Conservation (phyloP, 805 yeast genomes). For the Maudiozyma serrabonitensis region DNA sequence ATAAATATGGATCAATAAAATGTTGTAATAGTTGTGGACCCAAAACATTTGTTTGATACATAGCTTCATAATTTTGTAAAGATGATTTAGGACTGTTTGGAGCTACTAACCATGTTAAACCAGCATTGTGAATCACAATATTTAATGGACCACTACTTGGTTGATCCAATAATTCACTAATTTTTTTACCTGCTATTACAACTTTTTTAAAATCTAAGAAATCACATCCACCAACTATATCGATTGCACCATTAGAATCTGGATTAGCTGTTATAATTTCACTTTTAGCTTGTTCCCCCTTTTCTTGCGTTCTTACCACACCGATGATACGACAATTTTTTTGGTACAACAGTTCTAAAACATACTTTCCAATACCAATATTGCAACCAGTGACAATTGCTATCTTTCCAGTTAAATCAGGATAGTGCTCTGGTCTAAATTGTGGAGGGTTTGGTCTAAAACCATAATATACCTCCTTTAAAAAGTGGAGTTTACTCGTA, state of each 20-base stretch:
- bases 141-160: constrained; percentile 15
- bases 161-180: constrained; percentile 7
- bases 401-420: constrained; percentile 30
- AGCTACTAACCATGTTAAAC: constrained; percentile 27
- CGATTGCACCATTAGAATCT: constrained; percentile 20
- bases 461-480: constrained; percentile 16
- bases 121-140: constrained; percentile 31
- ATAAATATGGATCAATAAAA: constrained; percentile 25
- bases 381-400: constrained; percentile 35
- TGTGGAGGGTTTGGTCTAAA: constrained; percentile 22
- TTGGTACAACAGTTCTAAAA: constrained; percentile 21
- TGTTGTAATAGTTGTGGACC: constrained; percentile 22
- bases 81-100: constrained; percentile 21
- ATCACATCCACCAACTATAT: constrained; percentile 26
- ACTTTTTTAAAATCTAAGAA: constrained; percentile 32
- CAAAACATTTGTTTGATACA: constrained; percentile 29
- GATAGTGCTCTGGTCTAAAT: constrained; percentile 27
- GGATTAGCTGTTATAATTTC: constrained; percentile 19
- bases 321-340: constrained; percentile 28
- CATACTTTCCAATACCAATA: constrained; percentile 29
- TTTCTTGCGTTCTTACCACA: constrained; percentile 29
- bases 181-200: constrained; percentile 21
- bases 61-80: constrained; percentile 30
- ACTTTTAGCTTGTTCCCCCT: constrained; percentile 27
- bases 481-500: constrained; percentile 4